Conservation (phyloP, 208 protist species). For the Giardia duodenalis region DNA sequence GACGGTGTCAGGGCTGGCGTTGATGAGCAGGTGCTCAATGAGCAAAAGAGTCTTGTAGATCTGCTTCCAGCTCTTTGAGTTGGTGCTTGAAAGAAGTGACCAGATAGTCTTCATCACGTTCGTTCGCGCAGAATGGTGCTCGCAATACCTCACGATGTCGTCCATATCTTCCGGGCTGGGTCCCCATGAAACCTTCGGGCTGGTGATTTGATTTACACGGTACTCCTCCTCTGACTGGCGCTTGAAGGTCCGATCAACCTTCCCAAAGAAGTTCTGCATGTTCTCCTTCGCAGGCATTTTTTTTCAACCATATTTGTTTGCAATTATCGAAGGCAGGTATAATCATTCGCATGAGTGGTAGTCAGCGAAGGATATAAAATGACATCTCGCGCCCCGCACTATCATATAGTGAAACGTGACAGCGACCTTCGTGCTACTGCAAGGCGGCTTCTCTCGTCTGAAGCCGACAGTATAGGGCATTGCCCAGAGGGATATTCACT, state of each 20-base stretch:
- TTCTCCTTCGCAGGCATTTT: constrained; percentile 14
- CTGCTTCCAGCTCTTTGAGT: not conserved
- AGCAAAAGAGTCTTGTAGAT: constrained; percentile 17
- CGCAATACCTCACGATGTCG: not conserved
- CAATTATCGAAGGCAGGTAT: no score
- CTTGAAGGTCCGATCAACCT: not conserved
- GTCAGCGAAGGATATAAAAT: no score
- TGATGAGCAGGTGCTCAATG: not conserved
- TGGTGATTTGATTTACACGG: not conserved
- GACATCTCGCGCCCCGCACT: no score
- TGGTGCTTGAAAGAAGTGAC: not conserved
- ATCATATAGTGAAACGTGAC: no score
- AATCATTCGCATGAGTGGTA: no score
- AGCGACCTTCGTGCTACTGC: no score
- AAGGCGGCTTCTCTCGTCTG: no score
- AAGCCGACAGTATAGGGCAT: no score
- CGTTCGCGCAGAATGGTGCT: not conserved
- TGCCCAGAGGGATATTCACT: no score
- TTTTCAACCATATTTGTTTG: no score
- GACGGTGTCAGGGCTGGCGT: not conserved
- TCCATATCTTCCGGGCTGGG: constrained; percentile 18
- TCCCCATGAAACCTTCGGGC: not conserved
- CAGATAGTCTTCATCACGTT: not conserved
- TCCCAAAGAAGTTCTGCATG: constrained; percentile 9
- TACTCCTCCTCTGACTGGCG: not conserved